Conservation (phyloP, 2,329 filamentous ascomycete species). For the Paradendryphiella salina region DNA sequence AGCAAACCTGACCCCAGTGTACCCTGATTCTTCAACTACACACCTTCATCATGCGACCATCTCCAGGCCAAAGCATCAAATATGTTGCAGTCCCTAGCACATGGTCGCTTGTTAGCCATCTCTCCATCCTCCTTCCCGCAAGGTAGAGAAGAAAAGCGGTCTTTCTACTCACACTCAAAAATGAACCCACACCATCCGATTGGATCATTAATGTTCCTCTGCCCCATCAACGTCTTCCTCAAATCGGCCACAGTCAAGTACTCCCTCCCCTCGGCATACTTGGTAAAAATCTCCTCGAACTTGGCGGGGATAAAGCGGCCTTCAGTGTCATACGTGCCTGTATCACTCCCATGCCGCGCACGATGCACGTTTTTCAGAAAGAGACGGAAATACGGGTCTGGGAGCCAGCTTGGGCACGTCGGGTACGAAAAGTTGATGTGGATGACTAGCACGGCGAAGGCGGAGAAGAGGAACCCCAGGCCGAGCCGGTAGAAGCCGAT, state of each 20-base stretch:
- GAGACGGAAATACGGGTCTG: constrained; percentile 52
- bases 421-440: constrained; percentile 57
- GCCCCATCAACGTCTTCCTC: constrained; percentile 46
- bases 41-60: constrained; percentile 58
- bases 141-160: too few species aligned
- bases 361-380: constrained; percentile 49
- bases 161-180: constrained; percentile 48
- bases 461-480: constrained; percentile 50
- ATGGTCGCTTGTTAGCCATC: background rate
- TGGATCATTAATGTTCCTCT: constrained; percentile 48
- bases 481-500: constrained; percentile 53
- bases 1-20: background rate
- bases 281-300: constrained; percentile 55
- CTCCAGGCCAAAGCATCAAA: constrained; percentile 58
- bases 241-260: constrained; percentile 49
- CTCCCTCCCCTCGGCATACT: constrained; percentile 49
- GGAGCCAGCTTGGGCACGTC: constrained; percentile 49
- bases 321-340: constrained; percentile 51
- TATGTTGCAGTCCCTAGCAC: constrained; percentile 54
- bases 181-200: constrained; percentile 53
- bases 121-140: background rate
- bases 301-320: constrained; percentile 52
- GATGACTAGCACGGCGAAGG: constrained; percentile 54
- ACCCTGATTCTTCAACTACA: background rate
- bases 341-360: constrained; percentile 52